Conservation (phyloP, 1,284 basidiomycete genomes). For the Heterobasidion occidentale region DNA sequence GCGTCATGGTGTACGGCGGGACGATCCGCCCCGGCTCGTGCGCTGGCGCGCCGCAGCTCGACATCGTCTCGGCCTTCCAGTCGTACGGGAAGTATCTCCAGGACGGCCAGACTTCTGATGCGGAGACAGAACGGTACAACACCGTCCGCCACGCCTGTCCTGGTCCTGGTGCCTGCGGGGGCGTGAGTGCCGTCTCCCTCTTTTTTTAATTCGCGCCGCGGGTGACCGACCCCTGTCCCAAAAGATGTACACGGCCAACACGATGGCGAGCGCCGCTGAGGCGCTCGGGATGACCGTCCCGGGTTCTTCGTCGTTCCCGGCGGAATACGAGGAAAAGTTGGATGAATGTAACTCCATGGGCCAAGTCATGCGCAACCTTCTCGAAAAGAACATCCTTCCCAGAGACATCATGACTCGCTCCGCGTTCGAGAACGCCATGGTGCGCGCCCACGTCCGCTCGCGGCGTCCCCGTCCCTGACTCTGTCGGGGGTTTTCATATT, state of each 20-base stretch:
- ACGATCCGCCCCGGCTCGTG: slow-evolving; percentile 89
- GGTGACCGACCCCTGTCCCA: background rate
- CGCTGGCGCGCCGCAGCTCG: slow-evolving; percentile 71
- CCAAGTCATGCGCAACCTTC: slow-evolving; percentile 72
- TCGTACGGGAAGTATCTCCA: slow-evolving; percentile 90
- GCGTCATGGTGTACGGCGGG: slow-evolving; percentile 96
- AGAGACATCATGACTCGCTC: slow-evolving; percentile 93
- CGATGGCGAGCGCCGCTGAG: slow-evolving; percentile 91
- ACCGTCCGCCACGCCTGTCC: slow-evolving; percentile 91
- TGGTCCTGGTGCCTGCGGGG: slow-evolving; percentile 93
- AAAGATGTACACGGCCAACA: slow-evolving; percentile 95
- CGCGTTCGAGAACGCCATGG: slow-evolving; percentile 97
- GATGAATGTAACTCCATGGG: slow-evolving; percentile 83
- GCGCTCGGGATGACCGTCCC: slow-evolving; percentile 93
- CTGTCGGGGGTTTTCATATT: background rate
- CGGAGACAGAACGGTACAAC: slow-evolving; percentile 76
- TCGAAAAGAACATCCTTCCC: slow-evolving; percentile 90
- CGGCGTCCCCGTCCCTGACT: slow-evolving; percentile 5
- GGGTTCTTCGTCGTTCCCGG: slow-evolving; percentile 94
- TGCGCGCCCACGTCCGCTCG: slow-evolving; percentile 22
- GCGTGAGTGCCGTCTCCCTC: slow-evolving; percentile 44
- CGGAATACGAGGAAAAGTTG: slow-evolving; percentile 82
- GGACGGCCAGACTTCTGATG: slow-evolving; percentile 77
- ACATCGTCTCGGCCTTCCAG: slow-evolving; percentile 94
- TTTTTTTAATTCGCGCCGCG: background rate